Conservation (phyloP, 2,329 filamentous ascomycete species). For the Penicillium sp. region DNA sequence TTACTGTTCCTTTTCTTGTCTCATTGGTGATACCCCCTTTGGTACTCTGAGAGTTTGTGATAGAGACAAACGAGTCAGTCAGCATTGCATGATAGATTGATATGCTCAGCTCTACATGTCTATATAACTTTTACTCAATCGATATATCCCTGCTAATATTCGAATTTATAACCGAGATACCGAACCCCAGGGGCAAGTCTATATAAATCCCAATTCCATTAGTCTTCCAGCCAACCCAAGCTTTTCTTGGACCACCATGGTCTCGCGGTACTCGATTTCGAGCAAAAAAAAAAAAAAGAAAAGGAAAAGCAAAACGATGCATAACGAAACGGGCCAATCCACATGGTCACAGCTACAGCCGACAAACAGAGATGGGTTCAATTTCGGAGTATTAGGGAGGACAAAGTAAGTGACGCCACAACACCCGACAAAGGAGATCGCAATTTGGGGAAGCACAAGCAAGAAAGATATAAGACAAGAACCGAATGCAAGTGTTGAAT, state of each 20-base stretch:
- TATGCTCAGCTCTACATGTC: not conserved
- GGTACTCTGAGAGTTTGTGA: not conserved
- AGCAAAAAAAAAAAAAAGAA: not conserved
- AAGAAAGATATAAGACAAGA: conserved; percentile 21
- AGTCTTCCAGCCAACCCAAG: not conserved
- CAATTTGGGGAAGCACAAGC: conserved; percentile 8
- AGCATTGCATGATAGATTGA: not conserved
- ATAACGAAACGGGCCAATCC: not conserved
- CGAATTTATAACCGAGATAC: not conserved
- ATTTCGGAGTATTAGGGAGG: conserved; percentile 14
- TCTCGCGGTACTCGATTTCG: not conserved
- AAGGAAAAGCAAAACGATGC: not conserved
- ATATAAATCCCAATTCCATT: not conserved
- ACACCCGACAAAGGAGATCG: conserved; percentile 7
- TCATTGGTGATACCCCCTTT: not conserved
- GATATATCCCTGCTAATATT: not conserved
- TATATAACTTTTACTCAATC: not conserved
- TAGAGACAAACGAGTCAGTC: not conserved
- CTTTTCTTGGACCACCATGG: not conserved
- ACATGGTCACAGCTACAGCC: not conserved
- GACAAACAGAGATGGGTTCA: conserved; percentile 1
- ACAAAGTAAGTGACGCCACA: conserved; percentile 1
- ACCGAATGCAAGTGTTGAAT: conserved; percentile 21
- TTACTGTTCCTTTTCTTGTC: not conserved
- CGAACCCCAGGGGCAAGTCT: not conserved